Base-by-base conservation (phyloP, 2,329 filamentous ascomycete genomes). In the Exophiala mesophila region DNA sequence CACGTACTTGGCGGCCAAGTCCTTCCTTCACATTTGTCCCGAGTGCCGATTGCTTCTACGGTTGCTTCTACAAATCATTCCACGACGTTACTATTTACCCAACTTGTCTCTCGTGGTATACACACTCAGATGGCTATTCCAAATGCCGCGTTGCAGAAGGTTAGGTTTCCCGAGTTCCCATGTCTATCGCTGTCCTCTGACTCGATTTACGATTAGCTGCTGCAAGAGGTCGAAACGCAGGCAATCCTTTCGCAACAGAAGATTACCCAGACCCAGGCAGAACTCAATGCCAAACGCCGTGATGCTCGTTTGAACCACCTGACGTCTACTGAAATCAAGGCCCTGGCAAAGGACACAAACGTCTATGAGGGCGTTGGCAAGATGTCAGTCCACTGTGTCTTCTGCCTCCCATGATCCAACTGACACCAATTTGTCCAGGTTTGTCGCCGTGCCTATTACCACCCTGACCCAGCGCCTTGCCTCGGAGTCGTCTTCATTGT, bases 81-180 rank as follows among this genome's bases (percentile, higher is more conserved):
- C n/a, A n/a, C n/a, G n/a, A n/a, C n/a, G n/a, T n/a, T n/a, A n/a
- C n/a, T n/a, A n/a, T n/a, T n/a, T n/a, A n/a, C n/a, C n/a, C n/a
- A n/a, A n/a, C n/a, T n/a, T n/a, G n/a, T n/a, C n/a, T n/a, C n/a
- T n/a, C n/a, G n/a, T n/a, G n/a, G n/a, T n/a, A n/a, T n/a, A n/a
- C n/a, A n/a, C n/a, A n/a, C n/a, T n/a, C n/a, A n/a, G n/a, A n/a
- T 97, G 90, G 87, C 90, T 41, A 92, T 97, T 57, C 83, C 89
- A 40, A 95, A 94, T 60, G 87, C 94, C 70, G 88, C 89, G 45
- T 73, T 97, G 53, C 86, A 95, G 64, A 95, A 96, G 83, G 90
- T 90, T 62, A 49, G 66, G 12, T 26, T 7, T 12, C 23, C 23
- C 6, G 23, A 7, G 23, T 26, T 12, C 12, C 23, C 12, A 12